A percentile compares a stretch with the other conserved stretches of the same genome.
These are phyloP conservation scores for Colletotrichum filicis DNA, from an alignment of 2,329 filamentous ascomycete genomes.

Conservation along the genomic window DNA sequence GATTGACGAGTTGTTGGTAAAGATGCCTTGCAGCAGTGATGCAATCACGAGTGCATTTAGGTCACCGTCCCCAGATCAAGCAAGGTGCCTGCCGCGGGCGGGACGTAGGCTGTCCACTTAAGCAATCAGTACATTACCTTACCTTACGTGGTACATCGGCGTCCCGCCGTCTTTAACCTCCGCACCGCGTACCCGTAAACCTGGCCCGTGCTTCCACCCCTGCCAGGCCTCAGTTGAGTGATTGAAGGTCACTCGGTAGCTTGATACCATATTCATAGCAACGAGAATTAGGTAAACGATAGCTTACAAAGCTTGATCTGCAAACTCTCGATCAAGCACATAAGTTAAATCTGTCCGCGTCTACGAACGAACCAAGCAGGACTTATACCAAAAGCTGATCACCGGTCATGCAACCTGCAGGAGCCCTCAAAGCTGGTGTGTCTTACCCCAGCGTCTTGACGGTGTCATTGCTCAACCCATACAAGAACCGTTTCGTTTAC, in stretches of 20 bases:
- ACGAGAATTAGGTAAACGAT: background rate
- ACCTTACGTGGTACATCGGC: background rate
- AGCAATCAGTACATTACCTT: conserved; percentile 17
- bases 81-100: conserved; percentile 3
- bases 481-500: background rate
- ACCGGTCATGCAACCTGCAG: background rate
- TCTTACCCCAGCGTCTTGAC: background rate
- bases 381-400: too few species aligned
- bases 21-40: conserved; percentile 1
- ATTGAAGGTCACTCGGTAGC: background rate
- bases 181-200: background rate
- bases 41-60: conserved; percentile 33
- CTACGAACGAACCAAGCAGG: background rate
- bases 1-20: background rate
- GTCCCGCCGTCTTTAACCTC: conserved; percentile 19
- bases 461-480: background rate
- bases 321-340: background rate
- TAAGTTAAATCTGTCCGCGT: background rate
- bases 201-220: conserved; percentile 13
- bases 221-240: background rate
- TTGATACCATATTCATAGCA: background rate
- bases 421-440: background rate
- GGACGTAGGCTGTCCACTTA: conserved; percentile 19
- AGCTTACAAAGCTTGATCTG: background rate
- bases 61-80: conserved; percentile 21